Evolutionary conservation across 2,329 filamentous ascomycete genomes (phyloP).

Genomic region (Fusarium albidum): DNA sequence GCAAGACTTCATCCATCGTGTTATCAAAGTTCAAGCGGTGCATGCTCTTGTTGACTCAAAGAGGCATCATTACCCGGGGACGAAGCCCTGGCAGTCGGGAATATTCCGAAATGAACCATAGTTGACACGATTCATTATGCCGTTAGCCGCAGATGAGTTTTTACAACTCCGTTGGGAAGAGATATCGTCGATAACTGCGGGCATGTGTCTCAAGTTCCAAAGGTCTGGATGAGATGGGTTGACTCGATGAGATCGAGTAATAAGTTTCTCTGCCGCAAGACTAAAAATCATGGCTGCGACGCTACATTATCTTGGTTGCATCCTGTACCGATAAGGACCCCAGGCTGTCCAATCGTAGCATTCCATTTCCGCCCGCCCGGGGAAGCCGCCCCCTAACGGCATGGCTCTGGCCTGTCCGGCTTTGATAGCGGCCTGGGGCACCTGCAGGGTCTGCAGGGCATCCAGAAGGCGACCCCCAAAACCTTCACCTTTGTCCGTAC

Average conservation of each 20-base stretch:
- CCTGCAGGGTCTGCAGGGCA: constrained; percentile 17
- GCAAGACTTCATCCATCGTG: no score
- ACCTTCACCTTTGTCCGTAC: background rate
- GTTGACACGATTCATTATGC: constrained; percentile 18
- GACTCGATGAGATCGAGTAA: constrained; percentile 59
- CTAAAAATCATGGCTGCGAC: constrained; percentile 27
- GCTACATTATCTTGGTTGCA: constrained; percentile 32
- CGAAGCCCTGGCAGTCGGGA: background rate
- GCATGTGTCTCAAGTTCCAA: background rate
- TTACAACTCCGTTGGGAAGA: background rate
- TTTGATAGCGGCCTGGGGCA: constrained; percentile 30
- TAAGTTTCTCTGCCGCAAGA: constrained; percentile 25
- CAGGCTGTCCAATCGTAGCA: constrained; percentile 22
- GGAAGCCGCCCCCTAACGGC: constrained; percentile 34
- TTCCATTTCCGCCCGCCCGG: constrained; percentile 28
- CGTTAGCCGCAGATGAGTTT: background rate
- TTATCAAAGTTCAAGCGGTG: no score
- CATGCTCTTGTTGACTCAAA: background rate
- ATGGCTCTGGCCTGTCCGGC: constrained; percentile 19
- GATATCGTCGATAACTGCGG: constrained; percentile 23
- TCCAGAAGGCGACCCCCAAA: constrained; percentile 18
- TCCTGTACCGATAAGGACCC: constrained; percentile 31
- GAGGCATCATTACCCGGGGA: background rate
- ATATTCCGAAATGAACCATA: constrained; percentile 9
- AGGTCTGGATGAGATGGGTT: constrained; percentile 33